Percentiles rank a stretch among this genome's conserved stretches.
These are phyloP conservation scores for Backusella morwellensis DNA, from an alignment of 192 early-diverging fungal species.

Conservation along the genomic window DNA sequence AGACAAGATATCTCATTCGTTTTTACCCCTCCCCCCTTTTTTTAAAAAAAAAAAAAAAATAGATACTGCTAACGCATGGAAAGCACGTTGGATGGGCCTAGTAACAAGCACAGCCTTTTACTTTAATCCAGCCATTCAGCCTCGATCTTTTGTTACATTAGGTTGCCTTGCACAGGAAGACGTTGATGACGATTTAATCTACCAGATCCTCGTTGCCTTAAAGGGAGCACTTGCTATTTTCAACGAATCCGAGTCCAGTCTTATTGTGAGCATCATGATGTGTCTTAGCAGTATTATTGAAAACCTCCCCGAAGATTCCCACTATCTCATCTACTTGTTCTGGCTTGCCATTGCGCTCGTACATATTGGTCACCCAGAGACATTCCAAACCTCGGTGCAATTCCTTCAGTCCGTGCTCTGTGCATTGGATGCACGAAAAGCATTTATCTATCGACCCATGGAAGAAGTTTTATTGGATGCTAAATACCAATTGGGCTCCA, in stretches of 20 bases:
- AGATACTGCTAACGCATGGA: slow-evolving; percentile 79
- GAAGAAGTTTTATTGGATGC: slow-evolving; percentile 67
- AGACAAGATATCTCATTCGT: not conserved
- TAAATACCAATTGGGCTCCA: slow-evolving; percentile 64
- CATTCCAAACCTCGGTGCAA: slow-evolving; percentile 67
- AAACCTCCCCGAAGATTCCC: slow-evolving; percentile 70
- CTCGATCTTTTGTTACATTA: slow-evolving; percentile 86
- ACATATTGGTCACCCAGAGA: slow-evolving; percentile 74
- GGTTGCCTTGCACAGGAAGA: slow-evolving; percentile 85
- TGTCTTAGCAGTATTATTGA: slow-evolving; percentile 83
- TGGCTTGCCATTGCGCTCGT: slow-evolving; percentile 87
- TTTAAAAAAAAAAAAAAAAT: slow-evolving; percentile 23
- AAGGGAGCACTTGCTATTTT: slow-evolving; percentile 82
- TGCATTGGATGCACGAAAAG: slow-evolving; percentile 65
- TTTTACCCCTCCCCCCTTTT: not conserved
- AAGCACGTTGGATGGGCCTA: slow-evolving; percentile 87
- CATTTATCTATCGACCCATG: slow-evolving; percentile 56
- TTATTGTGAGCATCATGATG: slow-evolving; percentile 84
- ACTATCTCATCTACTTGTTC: slow-evolving; percentile 80
- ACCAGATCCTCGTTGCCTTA: slow-evolving; percentile 88
- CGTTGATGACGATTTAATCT: slow-evolving; percentile 86
- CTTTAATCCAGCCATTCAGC: slow-evolving; percentile 89
- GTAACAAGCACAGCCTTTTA: slow-evolving; percentile 90
- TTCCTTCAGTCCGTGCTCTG: slow-evolving; percentile 70
- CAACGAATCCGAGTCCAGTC: slow-evolving; percentile 71